Conservation (phyloP, 2,329 filamentous ascomycete genomes). For the Emergomyces africanus region DNA sequence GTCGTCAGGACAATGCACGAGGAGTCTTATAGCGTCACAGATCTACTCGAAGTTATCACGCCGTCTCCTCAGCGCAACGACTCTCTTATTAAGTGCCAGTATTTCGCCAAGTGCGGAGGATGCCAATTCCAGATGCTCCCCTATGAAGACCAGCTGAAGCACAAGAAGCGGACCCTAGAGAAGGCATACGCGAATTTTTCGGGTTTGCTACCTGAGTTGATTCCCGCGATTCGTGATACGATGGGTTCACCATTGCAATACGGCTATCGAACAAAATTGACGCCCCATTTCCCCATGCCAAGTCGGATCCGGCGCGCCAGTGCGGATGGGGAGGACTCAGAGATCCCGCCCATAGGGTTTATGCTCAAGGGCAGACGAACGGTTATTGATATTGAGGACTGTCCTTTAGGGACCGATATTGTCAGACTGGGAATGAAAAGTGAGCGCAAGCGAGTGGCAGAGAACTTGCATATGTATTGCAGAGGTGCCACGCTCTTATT, state of each 20-base stretch:
- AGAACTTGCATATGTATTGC: slow-evolving; percentile 58
- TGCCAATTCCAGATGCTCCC: slow-evolving; percentile 98
- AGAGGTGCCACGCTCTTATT: slow-evolving; percentile 80
- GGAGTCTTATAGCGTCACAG: slow-evolving; percentile 60
- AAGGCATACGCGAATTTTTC: slow-evolving; percentile 91
- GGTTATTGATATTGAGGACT: slow-evolving; percentile 93
- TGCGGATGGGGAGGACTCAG: slow-evolving; percentile 17
- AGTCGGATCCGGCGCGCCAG: slow-evolving; percentile 29
- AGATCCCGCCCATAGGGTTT: slow-evolving; percentile 74
- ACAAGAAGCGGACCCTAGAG: slow-evolving; percentile 77
- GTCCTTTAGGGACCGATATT: slow-evolving; percentile 81
- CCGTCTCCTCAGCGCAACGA: slow-evolving; percentile 69
- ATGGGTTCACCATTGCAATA: slow-evolving; percentile 85
- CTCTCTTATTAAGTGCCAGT: slow-evolving; percentile 62
- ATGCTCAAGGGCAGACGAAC: slow-evolving; percentile 68
- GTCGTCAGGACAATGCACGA: slow-evolving; percentile 57
- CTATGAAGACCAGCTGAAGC: slow-evolving; percentile 69
- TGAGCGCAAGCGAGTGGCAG: slow-evolving; percentile 63
- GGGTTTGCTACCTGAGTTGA: slow-evolving; percentile 57
- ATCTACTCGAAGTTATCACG: slow-evolving; percentile 65
- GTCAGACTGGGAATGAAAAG: slow-evolving; percentile 66
- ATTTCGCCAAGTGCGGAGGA: slow-evolving; percentile 77
- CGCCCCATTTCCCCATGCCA: slow-evolving; percentile 85
- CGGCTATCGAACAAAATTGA: slow-evolving; percentile 91
- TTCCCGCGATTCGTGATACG: slow-evolving; percentile 69